Evolutionary conservation across 2,329 filamentous ascomycete genomes (phyloP), one percentile per base, ranked within the genome.

Genomic region (Aspergillus candidus): DNA sequence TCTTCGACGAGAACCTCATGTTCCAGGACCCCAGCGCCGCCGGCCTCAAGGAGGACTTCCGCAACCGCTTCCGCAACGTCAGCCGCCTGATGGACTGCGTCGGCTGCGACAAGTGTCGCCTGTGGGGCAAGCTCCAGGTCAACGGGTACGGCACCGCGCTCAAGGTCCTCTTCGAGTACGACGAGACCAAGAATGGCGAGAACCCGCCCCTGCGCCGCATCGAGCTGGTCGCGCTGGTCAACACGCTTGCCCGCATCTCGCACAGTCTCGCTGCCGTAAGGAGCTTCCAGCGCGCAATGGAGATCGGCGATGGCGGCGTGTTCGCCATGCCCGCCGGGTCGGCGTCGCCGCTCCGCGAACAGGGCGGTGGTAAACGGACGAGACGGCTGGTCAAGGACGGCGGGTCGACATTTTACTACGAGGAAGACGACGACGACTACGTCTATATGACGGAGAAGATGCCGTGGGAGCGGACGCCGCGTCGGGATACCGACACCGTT

Each of bases 81-180:
- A 94, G 87, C 65, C 83, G 93, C 33, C 77, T 97, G 52, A 98
- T 98, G 93, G 93, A 98, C 67, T 98, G 93, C 56, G 91, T 97
- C 14, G 93, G 93, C 35, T 98, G 93, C 67, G 93, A 98, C 72
- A 98, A 98, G 72, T 98, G 93, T 70, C 83, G 93, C 7, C 81
- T 98, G 2, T 98, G 93, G 93, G 93, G 93, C 38, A 98, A 98
- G 70, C 72, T 98, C 32, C 93, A 98, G 70, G 94, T 89, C 1
- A 86, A 87, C 11, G 93, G 93, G 2, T 97, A 96, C 62, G 93
- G 93, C 39, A 88, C 93, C 0, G 93, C 93, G 0, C 73, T 98
- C 50, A 98, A 98, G 70, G 84, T 98, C 4, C 77, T 98, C 1
- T 98, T 98, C 59, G 93, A 98, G 66, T 93, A 89, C 51, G 89